These are phyloP conservation scores for Orbilia brochopaga DNA, from an alignment of 2,329 filamentous ascomycete genomes.

Conservation along the genomic window DNA sequence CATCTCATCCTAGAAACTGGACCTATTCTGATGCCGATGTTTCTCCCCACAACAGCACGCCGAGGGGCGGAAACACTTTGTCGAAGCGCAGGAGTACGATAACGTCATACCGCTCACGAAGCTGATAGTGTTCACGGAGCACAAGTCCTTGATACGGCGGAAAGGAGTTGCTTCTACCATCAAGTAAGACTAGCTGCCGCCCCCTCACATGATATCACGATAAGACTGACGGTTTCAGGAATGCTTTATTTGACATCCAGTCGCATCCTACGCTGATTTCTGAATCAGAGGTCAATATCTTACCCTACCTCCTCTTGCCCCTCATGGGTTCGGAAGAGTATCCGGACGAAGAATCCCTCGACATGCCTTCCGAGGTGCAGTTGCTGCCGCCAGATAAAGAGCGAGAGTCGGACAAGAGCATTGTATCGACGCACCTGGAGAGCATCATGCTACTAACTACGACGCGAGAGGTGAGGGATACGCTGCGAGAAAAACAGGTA, in stretches of 20 bases:
- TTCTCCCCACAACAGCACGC: conserved; percentile 63
- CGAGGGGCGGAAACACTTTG: conserved; percentile 76
- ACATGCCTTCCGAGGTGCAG: conserved; percentile 89
- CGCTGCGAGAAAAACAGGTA: conserved; percentile 76
- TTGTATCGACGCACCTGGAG: conserved; percentile 86
- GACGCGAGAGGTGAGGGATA: conserved; percentile 74
- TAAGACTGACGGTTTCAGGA: conserved; percentile 59
- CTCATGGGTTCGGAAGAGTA: conserved; percentile 89
- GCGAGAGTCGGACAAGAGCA: conserved; percentile 75
- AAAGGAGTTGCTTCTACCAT: conserved; percentile 96
- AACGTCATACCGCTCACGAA: conserved; percentile 86
- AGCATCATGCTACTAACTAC: conserved; percentile 83
- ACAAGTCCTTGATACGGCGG: conserved; percentile 78
- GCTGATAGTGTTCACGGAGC: conserved; percentile 91
- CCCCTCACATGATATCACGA: not conserved
- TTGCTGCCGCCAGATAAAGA: conserved; percentile 87
- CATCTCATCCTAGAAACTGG: conserved; percentile 11
- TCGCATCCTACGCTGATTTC: conserved; percentile 74
- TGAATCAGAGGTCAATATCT: conserved; percentile 75
- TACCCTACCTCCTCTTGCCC: conserved; percentile 87
- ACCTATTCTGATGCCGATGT: not conserved
- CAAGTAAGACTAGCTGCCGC: conserved; percentile 62
- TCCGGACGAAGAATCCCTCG: conserved; percentile 79
- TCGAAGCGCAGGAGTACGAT: conserved; percentile 76
- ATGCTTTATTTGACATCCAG: conserved; percentile 80